phyloP scores from a whole-genome alignment of 2,329 filamentous ascomycete genomes.

The Aspergillus phoenicis region DNA sequence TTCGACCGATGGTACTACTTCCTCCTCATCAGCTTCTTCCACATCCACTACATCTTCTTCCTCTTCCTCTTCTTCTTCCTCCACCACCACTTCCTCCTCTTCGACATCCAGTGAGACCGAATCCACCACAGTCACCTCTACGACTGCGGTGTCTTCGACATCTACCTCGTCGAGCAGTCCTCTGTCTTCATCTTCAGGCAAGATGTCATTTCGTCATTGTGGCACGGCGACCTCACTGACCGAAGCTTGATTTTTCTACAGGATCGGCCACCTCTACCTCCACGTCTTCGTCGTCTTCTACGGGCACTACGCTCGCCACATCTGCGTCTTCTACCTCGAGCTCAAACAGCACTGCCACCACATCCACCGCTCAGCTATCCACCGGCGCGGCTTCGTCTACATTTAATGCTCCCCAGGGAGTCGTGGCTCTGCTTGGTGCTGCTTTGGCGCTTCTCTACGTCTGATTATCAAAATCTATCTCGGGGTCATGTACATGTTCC shows the following conservation, averaged over 20 bases:
- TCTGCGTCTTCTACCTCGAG: not conserved
- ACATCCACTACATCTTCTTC: not conserved
- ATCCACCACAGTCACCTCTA: not conserved
- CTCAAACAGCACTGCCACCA: not conserved
- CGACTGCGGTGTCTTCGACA: not conserved
- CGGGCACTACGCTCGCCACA: not conserved
- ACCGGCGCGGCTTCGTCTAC: not conserved
- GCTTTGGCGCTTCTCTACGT: not conserved
- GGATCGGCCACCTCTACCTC: not conserved
- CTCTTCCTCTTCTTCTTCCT: not conserved
- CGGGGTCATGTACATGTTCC: too few species aligned
- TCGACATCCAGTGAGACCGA: constrained; percentile 3
- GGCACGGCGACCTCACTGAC: not conserved
- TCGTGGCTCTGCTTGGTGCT: not conserved
- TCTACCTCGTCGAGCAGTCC: not conserved
- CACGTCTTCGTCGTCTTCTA: not conserved
- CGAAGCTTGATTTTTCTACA: not conserved
- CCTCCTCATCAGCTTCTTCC: not conserved
- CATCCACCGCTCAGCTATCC: not conserved
- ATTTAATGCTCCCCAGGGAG: not conserved
- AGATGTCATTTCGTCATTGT: not conserved
- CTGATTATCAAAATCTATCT: not conserved
- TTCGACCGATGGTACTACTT: constrained; percentile 3
- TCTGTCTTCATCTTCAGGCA: constrained; percentile 5
- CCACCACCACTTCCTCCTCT: not conserved